Percentiles rank a stretch among this genome's conserved stretches.
These are phyloP conservation scores for Suillus fuscotomentosus DNA, from an alignment of 768 basidiomycete genomes.

Conservation along the genomic window DNA sequence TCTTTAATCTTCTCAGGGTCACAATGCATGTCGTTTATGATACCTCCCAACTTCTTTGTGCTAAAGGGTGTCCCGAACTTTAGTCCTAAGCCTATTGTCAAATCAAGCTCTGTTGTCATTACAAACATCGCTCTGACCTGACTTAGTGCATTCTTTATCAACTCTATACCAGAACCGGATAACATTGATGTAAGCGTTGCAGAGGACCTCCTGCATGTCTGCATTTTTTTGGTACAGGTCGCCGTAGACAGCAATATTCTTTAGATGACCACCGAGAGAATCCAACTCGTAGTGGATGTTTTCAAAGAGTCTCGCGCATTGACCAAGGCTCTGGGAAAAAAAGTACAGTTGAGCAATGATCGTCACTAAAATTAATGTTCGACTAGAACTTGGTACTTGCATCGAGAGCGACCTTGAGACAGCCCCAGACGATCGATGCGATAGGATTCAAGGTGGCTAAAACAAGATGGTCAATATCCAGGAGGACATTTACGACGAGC, in stretches of 20 bases:
- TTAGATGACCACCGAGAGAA: slow-evolving; percentile 11
- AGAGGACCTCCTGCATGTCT: slow-evolving; percentile 12
- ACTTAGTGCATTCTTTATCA: slow-evolving; percentile 19
- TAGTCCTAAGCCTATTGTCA: background rate
- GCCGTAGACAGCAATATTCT: slow-evolving; percentile 14
- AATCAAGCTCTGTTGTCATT: background rate
- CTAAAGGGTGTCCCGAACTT: background rate
- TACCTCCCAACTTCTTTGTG: background rate
- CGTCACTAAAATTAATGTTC: slow-evolving; percentile 10
- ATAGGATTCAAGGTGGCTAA: too few relatives aligned
- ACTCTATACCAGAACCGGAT: slow-evolving; percentile 24
- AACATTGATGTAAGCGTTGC: slow-evolving; percentile 18
- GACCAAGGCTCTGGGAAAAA: slow-evolving; percentile 9
- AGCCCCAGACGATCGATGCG: background rate
- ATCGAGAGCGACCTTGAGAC: background rate
- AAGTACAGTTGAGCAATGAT: too few relatives aligned
- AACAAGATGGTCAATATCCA: too few relatives aligned
- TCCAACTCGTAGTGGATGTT: slow-evolving; percentile 17
- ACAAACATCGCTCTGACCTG: background rate
- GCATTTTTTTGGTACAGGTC: slow-evolving; percentile 18
- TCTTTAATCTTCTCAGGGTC: background rate
- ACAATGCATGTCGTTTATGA: background rate
- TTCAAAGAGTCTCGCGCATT: slow-evolving; percentile 15
- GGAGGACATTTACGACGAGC: too few relatives aligned
- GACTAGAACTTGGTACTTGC: background rate